Base-by-base conservation (phyloP, 345 rosid genomes). In the Citrus reticulata region DNA sequence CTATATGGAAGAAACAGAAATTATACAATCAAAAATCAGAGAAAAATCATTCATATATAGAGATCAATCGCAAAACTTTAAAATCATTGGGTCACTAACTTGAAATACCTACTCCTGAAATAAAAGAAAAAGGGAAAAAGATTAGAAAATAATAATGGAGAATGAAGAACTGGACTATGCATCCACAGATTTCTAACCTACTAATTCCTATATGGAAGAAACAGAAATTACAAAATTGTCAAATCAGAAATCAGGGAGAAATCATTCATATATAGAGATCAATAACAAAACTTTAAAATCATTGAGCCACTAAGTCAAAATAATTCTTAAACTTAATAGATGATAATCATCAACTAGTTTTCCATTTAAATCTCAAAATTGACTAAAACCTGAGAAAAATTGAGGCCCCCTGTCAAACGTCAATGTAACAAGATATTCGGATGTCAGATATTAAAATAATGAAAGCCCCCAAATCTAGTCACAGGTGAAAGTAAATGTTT, bases 41-140 rank as follows among this genome's bases (percentile, higher is more conserved):
- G 35, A 9, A 7, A 62, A 75, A 24, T 19, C 55, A 35, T 39
- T 60, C 64, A 37, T 58, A 11, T 54, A 40, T 27, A 42, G 19
- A 61, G 69, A 46, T 40, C 13, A 34, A 75, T 49, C n/a, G 1
- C 32, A 46, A n/a, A 64, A 61, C 57, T 10, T 27, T 27, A 9
- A 10, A 75, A 20, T 9, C 6, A 7, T 29, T 42, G 30, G 35
- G 55, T 30, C 35, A 37, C n/a, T 11, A 58, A 9, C 46, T 40
- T 0, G 4, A 40, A 60, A 90, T 83, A 70, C 89, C 91, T 67
- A 89, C 90, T 76, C 90, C 95, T 90, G 86, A 46, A 86, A 85
- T 27, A 32, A 34, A 65, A 34, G 9, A 32, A 32, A 5, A 65
- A 34, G 9, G 37, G 20, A 20, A 65, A 59, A 3, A 17, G 60